phyloP scores from a whole-genome alignment of 805 yeast species.

The Zygosaccharomyces lentus region DNA sequence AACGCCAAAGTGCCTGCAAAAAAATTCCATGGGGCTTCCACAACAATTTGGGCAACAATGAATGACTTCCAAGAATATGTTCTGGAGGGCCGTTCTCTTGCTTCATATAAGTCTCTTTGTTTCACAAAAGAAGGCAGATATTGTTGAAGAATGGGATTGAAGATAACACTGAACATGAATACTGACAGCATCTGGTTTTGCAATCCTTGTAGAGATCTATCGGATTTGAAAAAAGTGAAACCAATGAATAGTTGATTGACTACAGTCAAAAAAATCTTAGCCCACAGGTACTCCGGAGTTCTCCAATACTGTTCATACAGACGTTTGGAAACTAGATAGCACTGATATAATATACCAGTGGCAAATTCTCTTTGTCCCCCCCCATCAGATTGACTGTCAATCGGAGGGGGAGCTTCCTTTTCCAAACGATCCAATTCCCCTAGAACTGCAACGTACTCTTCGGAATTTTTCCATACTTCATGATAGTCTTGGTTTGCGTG shows the following conservation, averaged over 20 bases:
- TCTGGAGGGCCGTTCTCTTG: constrained; percentile 68
- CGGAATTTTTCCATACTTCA: constrained; percentile 73
- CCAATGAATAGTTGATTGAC: constrained; percentile 64
- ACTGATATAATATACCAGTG: constrained; percentile 41
- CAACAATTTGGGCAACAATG: constrained; percentile 55
- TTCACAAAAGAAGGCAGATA: constrained; percentile 55
- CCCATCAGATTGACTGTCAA: constrained; percentile 32
- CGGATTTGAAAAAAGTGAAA: constrained; percentile 68
- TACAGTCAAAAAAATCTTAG: constrained; percentile 50
- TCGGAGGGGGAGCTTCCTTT: constrained; percentile 43
- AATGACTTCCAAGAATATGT: constrained; percentile 66
- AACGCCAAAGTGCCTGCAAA: constrained; percentile 58
- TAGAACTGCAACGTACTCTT: constrained; percentile 54
- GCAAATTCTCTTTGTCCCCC: constrained; percentile 40
- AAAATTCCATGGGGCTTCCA: constrained; percentile 64
- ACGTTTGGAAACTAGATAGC: constrained; percentile 46
- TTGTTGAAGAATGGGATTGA: constrained; percentile 58
- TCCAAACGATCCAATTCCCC: constrained; percentile 64
- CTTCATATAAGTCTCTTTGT: constrained; percentile 66
- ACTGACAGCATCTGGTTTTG: constrained; percentile 80
- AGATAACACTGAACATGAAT: constrained; percentile 60
- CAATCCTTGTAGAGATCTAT: constrained; percentile 57
- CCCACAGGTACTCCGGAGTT: constrained; percentile 59
- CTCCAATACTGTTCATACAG: constrained; percentile 65
- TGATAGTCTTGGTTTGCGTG: constrained; percentile 67